Percentiles rank a stretch among this genome's conserved stretches.
Conservation (phyloP, 2,329 filamentous ascomycete genomes). For the Neopestalotiopsis sp. region DNA sequence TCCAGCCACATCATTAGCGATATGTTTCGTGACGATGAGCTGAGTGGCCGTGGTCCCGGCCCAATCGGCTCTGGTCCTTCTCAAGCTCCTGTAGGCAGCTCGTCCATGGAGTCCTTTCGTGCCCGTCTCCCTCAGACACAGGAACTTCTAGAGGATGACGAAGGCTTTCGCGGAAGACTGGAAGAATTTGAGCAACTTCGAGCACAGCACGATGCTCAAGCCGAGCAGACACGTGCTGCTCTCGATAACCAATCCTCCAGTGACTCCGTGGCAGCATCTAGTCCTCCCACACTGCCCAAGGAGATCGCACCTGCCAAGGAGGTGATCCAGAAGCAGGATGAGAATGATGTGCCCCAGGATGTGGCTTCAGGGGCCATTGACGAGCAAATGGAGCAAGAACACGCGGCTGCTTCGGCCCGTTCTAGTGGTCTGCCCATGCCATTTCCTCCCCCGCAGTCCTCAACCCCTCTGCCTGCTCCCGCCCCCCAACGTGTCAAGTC, state of each 20-base stretch:
- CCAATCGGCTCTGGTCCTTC: conserved; percentile 38
- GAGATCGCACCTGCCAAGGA: conserved; percentile 23
- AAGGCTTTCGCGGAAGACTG: conserved; percentile 73
- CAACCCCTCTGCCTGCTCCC: conserved; percentile 85
- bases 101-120: conserved; percentile 45
- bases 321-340: conserved; percentile 22
- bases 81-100: conserved; percentile 45
- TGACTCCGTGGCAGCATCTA: conserved; percentile 21
- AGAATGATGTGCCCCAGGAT: conserved; percentile 25
- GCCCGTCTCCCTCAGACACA: conserved; percentile 55
- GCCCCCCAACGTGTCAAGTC: conserved; percentile 85
- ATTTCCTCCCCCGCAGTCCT: conserved; percentile 73
- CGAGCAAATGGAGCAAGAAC: conserved; percentile 71
- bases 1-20: conserved; percentile 43
- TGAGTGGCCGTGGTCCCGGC: conserved; percentile 49
- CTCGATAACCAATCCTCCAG: conserved; percentile 28
- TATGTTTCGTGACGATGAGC: conserved; percentile 73
- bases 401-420: conserved; percentile 52
- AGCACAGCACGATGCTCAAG: conserved; percentile 70
- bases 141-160: conserved; percentile 58
- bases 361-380: conserved; percentile 33
- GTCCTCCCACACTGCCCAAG: conserved; percentile 19
- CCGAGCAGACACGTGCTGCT: conserved; percentile 35
- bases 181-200: conserved; percentile 83
- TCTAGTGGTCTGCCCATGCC: conserved; percentile 78